Percentiles rank a stretch among this genome's conserved stretches.
Conservation (phyloP, 306 rosid genomes). For the Argentina anserina region DNA sequence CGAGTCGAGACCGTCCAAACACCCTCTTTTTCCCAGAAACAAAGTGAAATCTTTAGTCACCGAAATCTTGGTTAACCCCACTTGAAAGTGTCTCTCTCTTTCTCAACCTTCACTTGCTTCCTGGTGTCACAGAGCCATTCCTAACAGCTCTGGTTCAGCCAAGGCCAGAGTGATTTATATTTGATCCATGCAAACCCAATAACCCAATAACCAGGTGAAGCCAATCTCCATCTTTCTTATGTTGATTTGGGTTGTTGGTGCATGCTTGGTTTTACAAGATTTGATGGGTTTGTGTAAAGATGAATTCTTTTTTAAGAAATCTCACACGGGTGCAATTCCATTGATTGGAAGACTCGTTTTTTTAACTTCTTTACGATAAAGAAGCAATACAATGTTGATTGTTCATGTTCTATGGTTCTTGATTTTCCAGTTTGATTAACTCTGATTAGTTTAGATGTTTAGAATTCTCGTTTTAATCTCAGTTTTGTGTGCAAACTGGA, state of each 20-base stretch:
- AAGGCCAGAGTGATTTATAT: not conserved
- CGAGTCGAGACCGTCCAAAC: conserved; percentile 6
- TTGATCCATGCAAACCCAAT: not conserved
- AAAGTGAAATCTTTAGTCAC: not conserved
- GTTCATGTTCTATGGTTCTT: not conserved
- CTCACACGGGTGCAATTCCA: conserved; percentile 3
- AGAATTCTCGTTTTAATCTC: not conserved
- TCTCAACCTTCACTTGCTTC: not conserved
- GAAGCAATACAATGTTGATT: not conserved
- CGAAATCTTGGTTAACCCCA: not conserved
- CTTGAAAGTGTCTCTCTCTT: conserved; percentile 4
- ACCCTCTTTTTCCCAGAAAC: not conserved
- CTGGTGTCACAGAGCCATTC: not conserved
- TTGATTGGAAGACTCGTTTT: not conserved
- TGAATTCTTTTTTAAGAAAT: not conserved
- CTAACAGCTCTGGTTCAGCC: not conserved
- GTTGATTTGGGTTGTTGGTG: not conserved
- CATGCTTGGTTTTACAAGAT: not conserved
- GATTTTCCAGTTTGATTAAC: not conserved
- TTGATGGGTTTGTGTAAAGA: not conserved
- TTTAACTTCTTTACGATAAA: not conserved
- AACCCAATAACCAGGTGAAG: not conserved
- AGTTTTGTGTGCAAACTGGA: not conserved
- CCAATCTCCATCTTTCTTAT: not conserved
- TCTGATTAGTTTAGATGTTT: not conserved